Evolutionary conservation across 768 basidiomycete species (phyloP), one percentile per base, ranked within the genome.

Genomic region (Termitomyces titanicus): DNA sequence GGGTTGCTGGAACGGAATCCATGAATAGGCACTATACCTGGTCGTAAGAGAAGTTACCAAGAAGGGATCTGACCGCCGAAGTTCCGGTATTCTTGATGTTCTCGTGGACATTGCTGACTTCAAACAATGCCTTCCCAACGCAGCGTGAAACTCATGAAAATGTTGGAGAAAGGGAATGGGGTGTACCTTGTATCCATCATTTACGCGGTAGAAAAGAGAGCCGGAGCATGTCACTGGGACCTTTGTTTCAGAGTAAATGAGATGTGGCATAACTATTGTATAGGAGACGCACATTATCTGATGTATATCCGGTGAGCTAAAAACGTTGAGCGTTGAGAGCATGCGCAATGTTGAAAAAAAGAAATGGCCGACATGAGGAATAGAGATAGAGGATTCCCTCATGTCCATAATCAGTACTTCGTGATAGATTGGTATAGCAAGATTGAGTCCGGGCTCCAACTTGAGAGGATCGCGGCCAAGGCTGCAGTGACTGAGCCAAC

Each of bases 21-120:
- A 3, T 18, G 40, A 10, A 40, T 15, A 34, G 7, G 22, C 5
- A n/a, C 55, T 61, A 13, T 51, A 75, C 76, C 61, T 79, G 75
- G 44, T 78, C 77, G 51, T 78, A 79, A 3, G 74, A 69, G 61
- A 82, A 82, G 27, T 69, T 68, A 17, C 82, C 82, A 8, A 83
- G 68, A 20, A 82, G 76, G 25, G 79, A 77, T n/a, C 82, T 72
- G 63, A 82, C 74, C 4, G 80, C 82, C 2, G 78, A 80, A 22
- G 76, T 81, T 15, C 81, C 81, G 5, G 78, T 80, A 54, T 79
- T 79, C 52, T 73, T 72, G 25, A 82, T 76, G 58, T 81, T 82
- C 9, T 63, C 64, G 45, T 75, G 68, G 15, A 81, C 78, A 52
- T 82, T 70, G 54, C 77, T 75, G 0, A 82, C 76, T 20, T 67